Conservation (phyloP, 495 filamentous ascomycete species). For the Penicillium tannophilum region DNA sequence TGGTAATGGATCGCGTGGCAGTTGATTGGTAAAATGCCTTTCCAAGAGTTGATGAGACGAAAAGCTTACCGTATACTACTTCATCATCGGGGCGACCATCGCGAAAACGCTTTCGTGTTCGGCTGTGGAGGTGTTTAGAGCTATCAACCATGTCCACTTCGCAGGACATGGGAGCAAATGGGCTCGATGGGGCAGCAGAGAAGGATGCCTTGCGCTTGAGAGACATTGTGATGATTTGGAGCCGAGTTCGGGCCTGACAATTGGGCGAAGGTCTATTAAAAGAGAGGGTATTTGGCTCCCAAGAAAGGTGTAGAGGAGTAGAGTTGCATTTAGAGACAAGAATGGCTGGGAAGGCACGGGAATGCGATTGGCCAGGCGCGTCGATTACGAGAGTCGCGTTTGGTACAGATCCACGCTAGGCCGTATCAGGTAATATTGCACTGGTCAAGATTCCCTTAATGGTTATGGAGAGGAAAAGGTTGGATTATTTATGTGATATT, state of each 20-base stretch:
- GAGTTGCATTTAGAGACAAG: conserved; percentile 20
- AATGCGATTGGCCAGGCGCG: conserved; percentile 25
- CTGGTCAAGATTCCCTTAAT: neutral
- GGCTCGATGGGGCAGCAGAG: conserved; percentile 35
- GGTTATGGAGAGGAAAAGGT: neutral
- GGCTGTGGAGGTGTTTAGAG: conserved; percentile 49
- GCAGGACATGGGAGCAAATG: conserved; percentile 28
- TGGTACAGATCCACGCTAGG: conserved; percentile 25
- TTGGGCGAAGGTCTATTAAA: neutral
- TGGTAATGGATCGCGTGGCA: neutral
- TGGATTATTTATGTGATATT: neutral
- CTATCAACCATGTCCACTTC: conserved; percentile 30
- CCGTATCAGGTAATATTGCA: conserved; percentile 27
- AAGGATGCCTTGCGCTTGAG: conserved; percentile 56
- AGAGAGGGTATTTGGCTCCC: conserved; percentile 9
- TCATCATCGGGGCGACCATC: conserved; percentile 51
- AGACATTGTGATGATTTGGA: conserved; percentile 35
- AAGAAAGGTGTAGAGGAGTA: conserved; percentile 10
- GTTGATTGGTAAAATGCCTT: neutral
- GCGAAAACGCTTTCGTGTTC: conserved; percentile 55
- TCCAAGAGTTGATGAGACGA: neutral
- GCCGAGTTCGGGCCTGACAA: neutral
- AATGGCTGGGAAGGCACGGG: conserved; percentile 14
- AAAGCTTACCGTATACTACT: conserved; percentile 45
- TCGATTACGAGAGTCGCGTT: conserved; percentile 16